Conservation (phyloP, 148 eudicot genomes). For the Vaccinium vitisidaea region DNA sequence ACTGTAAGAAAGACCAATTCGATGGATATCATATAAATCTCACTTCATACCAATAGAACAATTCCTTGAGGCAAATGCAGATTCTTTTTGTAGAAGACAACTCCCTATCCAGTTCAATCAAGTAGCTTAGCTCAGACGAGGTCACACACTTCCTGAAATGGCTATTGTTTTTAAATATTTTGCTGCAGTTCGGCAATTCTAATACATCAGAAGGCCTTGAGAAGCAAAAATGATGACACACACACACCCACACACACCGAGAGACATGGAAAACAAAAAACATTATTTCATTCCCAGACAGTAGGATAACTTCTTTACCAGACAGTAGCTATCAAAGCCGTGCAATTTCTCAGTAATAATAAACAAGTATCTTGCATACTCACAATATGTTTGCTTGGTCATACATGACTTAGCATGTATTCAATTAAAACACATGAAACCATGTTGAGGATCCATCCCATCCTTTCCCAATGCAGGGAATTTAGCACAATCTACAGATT, state of each 20-base stretch:
- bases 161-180: not conserved
- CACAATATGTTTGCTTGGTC: not conserved
- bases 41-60: not conserved
- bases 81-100: not conserved
- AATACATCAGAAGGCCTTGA: not conserved
- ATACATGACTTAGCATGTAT: not conserved
- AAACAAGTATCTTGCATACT: not conserved
- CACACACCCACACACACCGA: not conserved
- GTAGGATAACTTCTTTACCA: not conserved
- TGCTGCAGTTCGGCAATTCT: not conserved
- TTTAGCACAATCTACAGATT: constrained; percentile 35
- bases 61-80: not conserved
- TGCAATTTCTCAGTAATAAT: not conserved
- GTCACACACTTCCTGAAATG: not conserved
- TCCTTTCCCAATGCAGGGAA: constrained; percentile 2
- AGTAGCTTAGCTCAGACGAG: not conserved
- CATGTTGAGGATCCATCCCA: not conserved
- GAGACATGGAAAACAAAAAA: not conserved
- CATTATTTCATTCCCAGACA: not conserved
- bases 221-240: not conserved
- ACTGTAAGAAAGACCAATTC: not conserved
- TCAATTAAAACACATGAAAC: not conserved
- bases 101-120: not conserved
- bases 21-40: not conserved
- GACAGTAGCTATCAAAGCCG: not conserved